phyloP scores from a whole-genome alignment of 768 basidiomycete species.

The Boletus subparvulus region DNA sequence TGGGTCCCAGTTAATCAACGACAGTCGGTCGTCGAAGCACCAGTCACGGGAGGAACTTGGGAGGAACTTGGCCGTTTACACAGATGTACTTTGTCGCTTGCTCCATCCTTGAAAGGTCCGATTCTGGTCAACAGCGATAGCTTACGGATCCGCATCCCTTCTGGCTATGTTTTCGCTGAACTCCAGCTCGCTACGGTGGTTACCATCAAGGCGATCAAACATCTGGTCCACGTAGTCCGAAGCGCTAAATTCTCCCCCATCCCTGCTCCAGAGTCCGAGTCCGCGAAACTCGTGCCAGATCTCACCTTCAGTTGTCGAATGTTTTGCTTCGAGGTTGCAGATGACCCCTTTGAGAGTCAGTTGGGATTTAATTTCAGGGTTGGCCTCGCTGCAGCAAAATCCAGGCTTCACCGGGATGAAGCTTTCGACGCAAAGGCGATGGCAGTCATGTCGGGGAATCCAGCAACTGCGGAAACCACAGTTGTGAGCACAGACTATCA shows the following conservation, averaged over 20 bases:
- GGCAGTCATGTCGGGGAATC: constrained; percentile 44
- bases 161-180: constrained; percentile 71
- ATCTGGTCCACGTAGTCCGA: constrained; percentile 58
- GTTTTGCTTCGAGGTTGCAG: constrained; percentile 74
- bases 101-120: constrained; percentile 31
- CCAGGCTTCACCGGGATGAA: constrained; percentile 71
- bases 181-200: constrained; percentile 70
- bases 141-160: constrained; percentile 75
- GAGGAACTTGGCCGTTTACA: constrained; percentile 69
- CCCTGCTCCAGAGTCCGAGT: constrained; percentile 66
- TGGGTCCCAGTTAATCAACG: constrained; percentile 55
- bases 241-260: constrained; percentile 52
- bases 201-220: constrained; percentile 70
- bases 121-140: constrained; percentile 61
- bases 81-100: constrained; percentile 45
- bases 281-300: constrained; percentile 67
- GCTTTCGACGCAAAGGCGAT: constrained; percentile 79
- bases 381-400: constrained; percentile 68
- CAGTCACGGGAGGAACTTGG: constrained; percentile 51
- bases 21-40: constrained; percentile 31
- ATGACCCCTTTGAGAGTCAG: constrained; percentile 80
- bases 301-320: constrained; percentile 57
- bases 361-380: constrained; percentile 73
- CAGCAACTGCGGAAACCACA: constrained; percentile 31
- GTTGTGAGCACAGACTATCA: constrained; percentile 56